Conservation (phyloP, 73 alveolate species). For the Effrenium voratum region DNA sequence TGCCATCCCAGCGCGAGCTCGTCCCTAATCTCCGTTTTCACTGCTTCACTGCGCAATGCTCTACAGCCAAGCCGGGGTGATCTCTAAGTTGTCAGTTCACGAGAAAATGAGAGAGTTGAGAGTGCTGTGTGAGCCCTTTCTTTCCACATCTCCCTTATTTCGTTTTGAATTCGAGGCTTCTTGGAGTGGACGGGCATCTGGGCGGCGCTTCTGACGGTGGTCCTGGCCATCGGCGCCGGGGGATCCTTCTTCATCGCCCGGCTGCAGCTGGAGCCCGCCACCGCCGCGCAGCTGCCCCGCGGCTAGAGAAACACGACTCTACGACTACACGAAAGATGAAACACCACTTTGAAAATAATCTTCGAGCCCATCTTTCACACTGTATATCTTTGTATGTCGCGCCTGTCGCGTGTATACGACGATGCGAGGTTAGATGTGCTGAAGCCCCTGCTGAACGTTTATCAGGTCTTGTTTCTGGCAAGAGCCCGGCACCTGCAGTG, state of each 20-base stretch:
- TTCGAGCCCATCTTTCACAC: too few relatives aligned
- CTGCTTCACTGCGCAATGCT: too few relatives aligned
- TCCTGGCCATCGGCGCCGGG: slow-evolving; percentile 75
- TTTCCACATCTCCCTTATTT: background rate
- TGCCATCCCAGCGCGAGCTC: too few relatives aligned
- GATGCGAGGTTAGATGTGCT: slow-evolving; percentile 49
- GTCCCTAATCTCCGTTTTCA: too few relatives aligned
- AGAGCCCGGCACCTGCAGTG: slow-evolving; percentile 14
- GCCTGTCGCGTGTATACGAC: too few relatives aligned
- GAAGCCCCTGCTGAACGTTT: slow-evolving; percentile 61
- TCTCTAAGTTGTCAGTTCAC: too few relatives aligned
- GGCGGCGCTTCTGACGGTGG: slow-evolving; percentile 78
- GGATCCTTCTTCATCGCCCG: slow-evolving; percentile 79
- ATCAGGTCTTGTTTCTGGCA: slow-evolving; percentile 68
- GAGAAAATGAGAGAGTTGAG: too few relatives aligned
- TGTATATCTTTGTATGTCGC: too few relatives aligned
- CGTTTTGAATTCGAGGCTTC: background rate
- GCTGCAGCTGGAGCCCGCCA: slow-evolving; percentile 69
- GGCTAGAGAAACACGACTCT: too few relatives aligned
- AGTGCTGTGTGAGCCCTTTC: background rate
- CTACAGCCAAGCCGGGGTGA: too few relatives aligned
- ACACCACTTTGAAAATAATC: background rate
- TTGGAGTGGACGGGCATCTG: slow-evolving; percentile 91
- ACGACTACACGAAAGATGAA: background rate
- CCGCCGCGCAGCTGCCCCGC: slow-evolving; percentile 45